phyloP scores from a whole-genome alignment of 2,329 filamentous ascomycete genomes.

The Stemphylium vesicarium region DNA sequence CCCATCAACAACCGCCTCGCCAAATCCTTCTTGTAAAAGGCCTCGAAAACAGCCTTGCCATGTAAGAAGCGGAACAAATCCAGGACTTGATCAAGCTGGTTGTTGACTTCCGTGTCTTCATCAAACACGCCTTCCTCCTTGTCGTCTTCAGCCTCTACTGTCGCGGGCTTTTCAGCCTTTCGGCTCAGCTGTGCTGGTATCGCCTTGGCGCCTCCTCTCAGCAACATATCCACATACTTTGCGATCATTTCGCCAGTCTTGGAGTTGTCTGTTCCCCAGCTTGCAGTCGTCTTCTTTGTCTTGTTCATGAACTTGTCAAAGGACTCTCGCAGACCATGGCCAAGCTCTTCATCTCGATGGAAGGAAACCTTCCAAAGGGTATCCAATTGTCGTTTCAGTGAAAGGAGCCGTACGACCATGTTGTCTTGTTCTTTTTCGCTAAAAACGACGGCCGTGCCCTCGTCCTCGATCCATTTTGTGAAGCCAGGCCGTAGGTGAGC shows the following conservation, averaged over 20 bases:
- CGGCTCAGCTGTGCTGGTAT: conserved; percentile 73
- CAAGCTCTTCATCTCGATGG: conserved; percentile 74
- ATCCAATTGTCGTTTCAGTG: conserved; percentile 81
- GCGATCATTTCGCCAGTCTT: conserved; percentile 99
- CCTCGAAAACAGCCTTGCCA: conserved; percentile 96
- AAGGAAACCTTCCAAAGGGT: conserved; percentile 79
- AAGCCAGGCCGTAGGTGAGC: conserved; percentile 75
- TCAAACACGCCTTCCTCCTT: conserved; percentile 71
- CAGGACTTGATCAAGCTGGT: conserved; percentile 88
- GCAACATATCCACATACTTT: conserved; percentile 89
- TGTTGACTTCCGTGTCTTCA: conserved; percentile 89
- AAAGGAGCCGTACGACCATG: conserved; percentile 84
- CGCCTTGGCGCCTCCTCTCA: conserved; percentile 86
- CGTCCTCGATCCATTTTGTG: conserved; percentile 75
- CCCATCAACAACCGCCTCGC: conserved; percentile 89
- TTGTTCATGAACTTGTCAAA: conserved; percentile 95
- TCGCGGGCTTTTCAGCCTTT: conserved; percentile 59
- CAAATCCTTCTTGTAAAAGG: conserved; percentile 98
- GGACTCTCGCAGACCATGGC: conserved; percentile 79
- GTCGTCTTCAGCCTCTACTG: conserved; percentile 67
- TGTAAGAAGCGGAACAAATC: conserved; percentile 97
- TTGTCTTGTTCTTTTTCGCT: conserved; percentile 79
- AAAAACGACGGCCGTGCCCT: conserved; percentile 79
- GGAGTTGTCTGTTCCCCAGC: conserved; percentile 82
- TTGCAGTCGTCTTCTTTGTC: conserved; percentile 70